phyloP scores from a whole-genome alignment of 2,329 filamentous ascomycete genomes.

The Tolypocladium pustulatum region DNA sequence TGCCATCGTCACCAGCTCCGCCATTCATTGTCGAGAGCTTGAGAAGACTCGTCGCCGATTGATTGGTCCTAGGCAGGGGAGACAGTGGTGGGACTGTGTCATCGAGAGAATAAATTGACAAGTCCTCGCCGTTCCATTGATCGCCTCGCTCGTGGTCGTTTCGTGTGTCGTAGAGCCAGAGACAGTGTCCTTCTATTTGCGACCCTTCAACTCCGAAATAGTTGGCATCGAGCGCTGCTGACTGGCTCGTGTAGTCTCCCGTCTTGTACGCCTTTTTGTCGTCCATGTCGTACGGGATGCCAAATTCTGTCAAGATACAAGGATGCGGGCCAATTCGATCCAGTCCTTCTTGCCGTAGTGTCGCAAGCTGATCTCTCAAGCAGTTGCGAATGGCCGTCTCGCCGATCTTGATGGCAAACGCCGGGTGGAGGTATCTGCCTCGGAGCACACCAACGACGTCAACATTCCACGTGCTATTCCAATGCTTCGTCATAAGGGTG shows the following conservation, averaged over 20 bases:
- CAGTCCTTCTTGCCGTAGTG: conserved; percentile 76
- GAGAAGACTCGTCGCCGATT: conserved; percentile 32
- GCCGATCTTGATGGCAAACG: conserved; percentile 85
- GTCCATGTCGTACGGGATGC: conserved; percentile 98
- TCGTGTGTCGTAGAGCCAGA: conserved; percentile 78
- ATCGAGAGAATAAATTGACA: conserved; percentile 81
- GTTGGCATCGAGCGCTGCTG: conserved; percentile 88
- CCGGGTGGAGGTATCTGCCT: conserved; percentile 78
- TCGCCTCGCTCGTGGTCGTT: conserved; percentile 88
- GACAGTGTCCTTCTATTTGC: conserved; percentile 69
- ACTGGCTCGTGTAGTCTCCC: conserved; percentile 89
- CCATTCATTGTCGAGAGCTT: conserved; percentile 9
- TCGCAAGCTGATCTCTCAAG: conserved; percentile 75
- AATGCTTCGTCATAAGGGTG: conserved; percentile 95
- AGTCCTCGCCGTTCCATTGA: conserved; percentile 93
- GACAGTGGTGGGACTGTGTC: conserved; percentile 55
- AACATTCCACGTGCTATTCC: conserved; percentile 96
- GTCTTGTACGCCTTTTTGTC: conserved; percentile 91
- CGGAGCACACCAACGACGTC: conserved; percentile 88
- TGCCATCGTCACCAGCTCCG: conserved; percentile 38
- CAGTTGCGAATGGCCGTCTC: conserved; percentile 92
- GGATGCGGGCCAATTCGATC: conserved; percentile 83
- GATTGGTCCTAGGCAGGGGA: conserved; percentile 33
- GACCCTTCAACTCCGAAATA: conserved; percentile 86
- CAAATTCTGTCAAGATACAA: conserved; percentile 86